phyloP scores from a whole-genome alignment of 1,139 yeast genomes.

The Geotrichum citri-aurantii region DNA sequence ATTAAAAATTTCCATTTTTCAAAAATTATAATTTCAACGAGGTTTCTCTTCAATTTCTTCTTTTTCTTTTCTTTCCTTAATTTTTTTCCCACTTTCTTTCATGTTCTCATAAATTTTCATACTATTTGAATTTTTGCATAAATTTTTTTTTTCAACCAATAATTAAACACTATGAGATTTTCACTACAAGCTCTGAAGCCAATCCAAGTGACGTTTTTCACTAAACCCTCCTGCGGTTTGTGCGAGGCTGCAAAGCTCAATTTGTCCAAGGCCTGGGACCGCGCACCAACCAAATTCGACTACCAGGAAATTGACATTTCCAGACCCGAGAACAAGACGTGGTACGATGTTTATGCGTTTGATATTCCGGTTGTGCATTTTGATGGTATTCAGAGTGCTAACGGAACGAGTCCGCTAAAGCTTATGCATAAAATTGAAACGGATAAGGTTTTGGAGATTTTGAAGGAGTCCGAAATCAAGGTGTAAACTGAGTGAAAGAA shows the following conservation, averaged over 20 bases:
- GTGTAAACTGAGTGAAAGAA: not conserved
- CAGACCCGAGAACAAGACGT: conserved; percentile 56
- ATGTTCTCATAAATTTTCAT: too few species aligned
- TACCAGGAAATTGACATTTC: conserved; percentile 60
- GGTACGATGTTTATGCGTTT: conserved; percentile 80
- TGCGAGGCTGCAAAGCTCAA: conserved; percentile 67
- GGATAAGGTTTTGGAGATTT: conserved; percentile 42
- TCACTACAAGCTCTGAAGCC: not conserved
- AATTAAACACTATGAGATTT: not conserved
- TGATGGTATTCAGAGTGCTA: conserved; percentile 40
- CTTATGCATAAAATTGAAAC: conserved; percentile 72
- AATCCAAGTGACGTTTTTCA: conserved; percentile 48
- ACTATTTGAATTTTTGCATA: too few species aligned
- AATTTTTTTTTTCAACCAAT: not conserved
- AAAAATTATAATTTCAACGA: too few species aligned
- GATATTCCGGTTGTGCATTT: conserved; percentile 88
- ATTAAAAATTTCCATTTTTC: too few species aligned
- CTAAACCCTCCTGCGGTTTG: conserved; percentile 72
- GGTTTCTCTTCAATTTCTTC: too few species aligned
- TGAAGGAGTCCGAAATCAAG: conserved; percentile 14
- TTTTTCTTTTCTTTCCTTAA: too few species aligned
- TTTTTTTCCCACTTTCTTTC: too few species aligned
- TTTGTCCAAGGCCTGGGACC: conserved; percentile 40
- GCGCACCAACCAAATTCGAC: conserved; percentile 31
- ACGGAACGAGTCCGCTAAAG: conserved; percentile 40